Conservation (phyloP, 2,329 filamentous ascomycete genomes). For the Aspergillus sp. region DNA sequence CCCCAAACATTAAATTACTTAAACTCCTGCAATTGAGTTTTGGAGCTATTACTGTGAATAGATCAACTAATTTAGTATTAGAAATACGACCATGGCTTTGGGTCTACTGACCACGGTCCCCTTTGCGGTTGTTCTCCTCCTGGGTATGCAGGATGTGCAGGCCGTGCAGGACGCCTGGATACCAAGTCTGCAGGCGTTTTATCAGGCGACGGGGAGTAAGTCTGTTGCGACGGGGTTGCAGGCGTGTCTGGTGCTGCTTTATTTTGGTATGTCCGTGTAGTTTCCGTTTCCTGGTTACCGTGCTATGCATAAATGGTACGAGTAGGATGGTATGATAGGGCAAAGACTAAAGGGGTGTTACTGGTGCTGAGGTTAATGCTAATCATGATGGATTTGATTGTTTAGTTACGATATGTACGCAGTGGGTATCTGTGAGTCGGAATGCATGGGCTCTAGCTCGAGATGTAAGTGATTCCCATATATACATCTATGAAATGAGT, state of each 20-base stretch:
- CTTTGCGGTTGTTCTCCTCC: conserved; percentile 26
- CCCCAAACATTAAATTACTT: too few relatives aligned
- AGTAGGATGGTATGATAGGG: not conserved
- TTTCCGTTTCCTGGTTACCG: conserved; percentile 13
- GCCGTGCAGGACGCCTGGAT: conserved; percentile 22
- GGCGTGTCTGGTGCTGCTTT: conserved; percentile 15
- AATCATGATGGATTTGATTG: not conserved
- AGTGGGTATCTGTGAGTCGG: conserved; percentile 15
- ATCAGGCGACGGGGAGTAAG: conserved; percentile 27
- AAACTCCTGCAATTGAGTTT: too few relatives aligned
- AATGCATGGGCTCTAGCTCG: conserved; percentile 17
- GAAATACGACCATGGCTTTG: conserved; percentile 29
- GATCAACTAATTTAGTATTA: conserved; percentile 1
- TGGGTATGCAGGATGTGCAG: conserved; percentile 27
- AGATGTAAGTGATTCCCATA: too few relatives aligned
- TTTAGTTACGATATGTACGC: conserved; percentile 14
- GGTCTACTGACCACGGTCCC: conserved; percentile 30
- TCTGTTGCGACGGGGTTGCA: conserved; percentile 17
- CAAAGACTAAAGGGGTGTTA: too few relatives aligned
- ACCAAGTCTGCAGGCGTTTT: conserved; percentile 18
- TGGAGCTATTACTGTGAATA: too few relatives aligned
- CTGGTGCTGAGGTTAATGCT: too few relatives aligned
- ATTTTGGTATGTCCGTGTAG: conserved; percentile 5
- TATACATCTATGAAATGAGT: too few relatives aligned
- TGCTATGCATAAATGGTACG: not conserved